Percentiles rank a stretch among this genome's conserved stretches.
These are phyloP conservation scores for Alternaria ethzedia DNA, from an alignment of 2,329 filamentous ascomycete species.

Conservation along the genomic window DNA sequence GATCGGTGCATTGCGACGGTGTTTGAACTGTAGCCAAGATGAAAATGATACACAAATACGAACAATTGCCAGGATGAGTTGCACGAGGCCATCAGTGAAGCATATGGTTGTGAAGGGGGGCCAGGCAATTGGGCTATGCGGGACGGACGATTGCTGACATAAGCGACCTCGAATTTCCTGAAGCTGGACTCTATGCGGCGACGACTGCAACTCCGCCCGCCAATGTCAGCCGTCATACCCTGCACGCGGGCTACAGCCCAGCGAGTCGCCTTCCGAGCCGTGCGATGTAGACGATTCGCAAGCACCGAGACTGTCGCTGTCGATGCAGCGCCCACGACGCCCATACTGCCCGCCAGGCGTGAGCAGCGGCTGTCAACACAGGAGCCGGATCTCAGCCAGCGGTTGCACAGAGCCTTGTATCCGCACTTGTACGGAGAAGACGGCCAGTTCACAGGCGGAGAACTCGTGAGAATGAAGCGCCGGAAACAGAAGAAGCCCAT, in stretches of 20 bases:
- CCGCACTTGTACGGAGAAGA: conserved; percentile 11
- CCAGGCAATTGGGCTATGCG: not conserved
- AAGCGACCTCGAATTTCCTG: conserved; percentile 33
- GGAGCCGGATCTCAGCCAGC: conserved; percentile 20
- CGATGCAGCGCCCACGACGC: conserved; percentile 8
- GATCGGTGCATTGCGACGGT: not conserved
- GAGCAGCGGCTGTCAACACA: conserved; percentile 6
- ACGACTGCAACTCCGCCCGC: conserved; percentile 17
- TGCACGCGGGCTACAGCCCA: conserved; percentile 62
- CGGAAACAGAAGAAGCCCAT: conserved; percentile 15
- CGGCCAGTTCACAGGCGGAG: not conserved
- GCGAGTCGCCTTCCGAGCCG: conserved; percentile 21
- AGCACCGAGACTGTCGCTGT: conserved; percentile 26
- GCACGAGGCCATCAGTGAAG: not conserved
- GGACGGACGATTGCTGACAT: conserved; percentile 25
- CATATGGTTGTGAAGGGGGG: not conserved
- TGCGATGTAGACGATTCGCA: conserved; percentile 26
- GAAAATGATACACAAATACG: not conserved
- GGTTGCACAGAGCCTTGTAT: conserved; percentile 29
- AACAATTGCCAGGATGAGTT: not conserved
- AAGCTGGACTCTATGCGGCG: conserved; percentile 10
- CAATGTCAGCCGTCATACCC: conserved; percentile 65
- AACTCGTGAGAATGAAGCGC: not conserved
- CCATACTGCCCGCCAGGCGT: conserved; percentile 6
- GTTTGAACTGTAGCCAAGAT: not conserved